Evolutionary conservation across 1,284 basidiomycete genomes (phyloP).

Genomic region (Vanrija sp.): DNA sequence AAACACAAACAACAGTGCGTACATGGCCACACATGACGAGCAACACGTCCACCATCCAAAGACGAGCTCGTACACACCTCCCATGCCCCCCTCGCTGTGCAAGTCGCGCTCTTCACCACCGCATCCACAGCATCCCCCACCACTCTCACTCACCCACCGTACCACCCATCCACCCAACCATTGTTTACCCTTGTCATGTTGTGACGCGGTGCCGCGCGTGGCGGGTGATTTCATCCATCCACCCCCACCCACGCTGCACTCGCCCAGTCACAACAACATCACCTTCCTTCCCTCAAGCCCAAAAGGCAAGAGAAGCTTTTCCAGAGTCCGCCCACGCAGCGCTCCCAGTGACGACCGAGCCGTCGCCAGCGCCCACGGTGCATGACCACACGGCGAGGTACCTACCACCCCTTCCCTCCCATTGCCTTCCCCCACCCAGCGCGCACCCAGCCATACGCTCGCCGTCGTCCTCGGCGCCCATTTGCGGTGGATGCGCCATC

Average conservation of each 20-base stretch:
- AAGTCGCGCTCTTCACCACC: neutral
- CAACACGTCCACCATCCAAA: neutral
- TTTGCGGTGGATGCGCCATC: conserved; percentile 4
- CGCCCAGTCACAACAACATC: neutral
- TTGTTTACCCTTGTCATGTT: neutral
- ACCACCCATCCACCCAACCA: conserved; percentile 6
- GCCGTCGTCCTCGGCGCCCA: neutral
- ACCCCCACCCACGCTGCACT: neutral
- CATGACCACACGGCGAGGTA: neutral
- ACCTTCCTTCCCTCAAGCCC: neutral
- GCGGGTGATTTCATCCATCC: conserved; percentile 3
- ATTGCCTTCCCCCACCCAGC: neutral
- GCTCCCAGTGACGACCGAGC: neutral
- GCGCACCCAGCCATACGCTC: neutral
- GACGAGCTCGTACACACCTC: no score
- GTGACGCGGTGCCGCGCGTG: no score
- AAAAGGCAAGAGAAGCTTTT: no score
- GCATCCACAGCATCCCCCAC: neutral
- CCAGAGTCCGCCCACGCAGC: no score
- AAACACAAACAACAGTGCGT: neutral
- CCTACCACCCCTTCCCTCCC: neutral
- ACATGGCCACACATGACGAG: neutral
- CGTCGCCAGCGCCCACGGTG: neutral
- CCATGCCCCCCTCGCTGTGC: neutral
- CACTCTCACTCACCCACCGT: neutral